Percentiles rank a stretch among this genome's conserved stretches.
These are phyloP conservation scores for Vanderwaltozyma yarrowii DNA, from an alignment of 805 yeast genomes.

Conservation along the genomic window DNA sequence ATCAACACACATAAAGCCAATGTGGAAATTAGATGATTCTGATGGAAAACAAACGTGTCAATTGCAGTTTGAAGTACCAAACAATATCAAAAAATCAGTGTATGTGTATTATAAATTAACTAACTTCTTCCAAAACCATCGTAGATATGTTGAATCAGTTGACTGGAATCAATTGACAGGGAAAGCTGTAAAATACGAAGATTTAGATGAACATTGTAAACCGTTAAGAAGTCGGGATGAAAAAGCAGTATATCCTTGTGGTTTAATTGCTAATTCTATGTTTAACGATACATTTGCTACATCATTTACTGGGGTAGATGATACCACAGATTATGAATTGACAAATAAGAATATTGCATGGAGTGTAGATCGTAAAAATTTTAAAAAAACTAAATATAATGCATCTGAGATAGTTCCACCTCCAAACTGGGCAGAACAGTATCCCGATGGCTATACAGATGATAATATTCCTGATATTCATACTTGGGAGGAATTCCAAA, in stretches of 20 bases:
- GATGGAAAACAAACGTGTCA: conserved; percentile 42
- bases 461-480: conserved; percentile 60
- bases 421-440: conserved; percentile 67
- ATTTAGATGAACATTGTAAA: conserved; percentile 35
- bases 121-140: conserved; percentile 88
- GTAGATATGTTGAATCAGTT: conserved; percentile 81
- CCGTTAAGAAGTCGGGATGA: conserved; percentile 27
- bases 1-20: conserved; percentile 31
- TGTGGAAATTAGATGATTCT: conserved; percentile 51
- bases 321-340: conserved; percentile 31
- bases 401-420: conserved; percentile 65
- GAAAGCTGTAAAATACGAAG: conserved; percentile 43
- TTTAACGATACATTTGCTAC: conserved; percentile 65
- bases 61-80: conserved; percentile 63
- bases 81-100: conserved; percentile 57
- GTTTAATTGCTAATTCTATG: conserved; percentile 69
- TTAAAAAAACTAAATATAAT: conserved; percentile 51
- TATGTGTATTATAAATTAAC: conserved; percentile 78
- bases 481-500: conserved; percentile 61
- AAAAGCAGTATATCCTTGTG: conserved; percentile 62
- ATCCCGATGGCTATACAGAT: conserved; percentile 64
- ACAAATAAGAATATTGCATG: conserved; percentile 56
- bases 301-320: conserved; percentile 32
- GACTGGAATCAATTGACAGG: conserved; percentile 80
- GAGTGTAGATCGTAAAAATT: conserved; percentile 56